These are phyloP conservation scores for Populus hybrid DNA, from an alignment of 441 rosid genomes.

Conservation along the genomic window DNA sequence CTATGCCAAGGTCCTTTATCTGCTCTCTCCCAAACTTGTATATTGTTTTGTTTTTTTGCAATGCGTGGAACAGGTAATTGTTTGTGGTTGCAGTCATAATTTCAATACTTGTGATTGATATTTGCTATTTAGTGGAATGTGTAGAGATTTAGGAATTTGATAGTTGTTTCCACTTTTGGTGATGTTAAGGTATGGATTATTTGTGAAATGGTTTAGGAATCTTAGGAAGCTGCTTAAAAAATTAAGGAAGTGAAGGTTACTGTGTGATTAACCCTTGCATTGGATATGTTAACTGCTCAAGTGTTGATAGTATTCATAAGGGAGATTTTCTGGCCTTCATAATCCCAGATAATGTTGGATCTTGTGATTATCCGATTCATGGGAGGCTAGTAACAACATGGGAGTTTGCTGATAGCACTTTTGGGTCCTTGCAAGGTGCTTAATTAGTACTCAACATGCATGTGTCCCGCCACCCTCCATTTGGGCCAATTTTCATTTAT, in stretches of 20 bases:
- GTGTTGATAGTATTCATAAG: no score
- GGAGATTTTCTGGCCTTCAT: neutral
- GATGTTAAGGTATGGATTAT: neutral
- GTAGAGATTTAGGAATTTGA: neutral
- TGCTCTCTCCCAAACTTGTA: neutral
- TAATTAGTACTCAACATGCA: neutral
- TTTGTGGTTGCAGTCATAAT: neutral
- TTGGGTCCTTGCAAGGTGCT: neutral
- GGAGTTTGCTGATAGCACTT: neutral
- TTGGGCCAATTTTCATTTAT: no score
- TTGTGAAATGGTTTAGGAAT: neutral
- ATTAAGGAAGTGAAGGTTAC: no score
- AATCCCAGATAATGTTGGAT: neutral
- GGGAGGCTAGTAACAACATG: neutral
- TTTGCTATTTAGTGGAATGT: neutral
- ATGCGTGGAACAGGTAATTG: no score
- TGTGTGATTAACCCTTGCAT: neutral
- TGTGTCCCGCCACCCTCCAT: no score
- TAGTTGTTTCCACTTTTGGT: neutral
- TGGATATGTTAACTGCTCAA: no score
- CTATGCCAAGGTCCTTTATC: conserved; percentile 60
- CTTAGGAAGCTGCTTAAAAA: neutral
- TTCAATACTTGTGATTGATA: neutral
- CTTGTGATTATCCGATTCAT: neutral
- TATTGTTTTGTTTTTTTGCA: neutral